phyloP scores from a whole-genome alignment of 805 yeast genomes.

The Ogataea naganishii region DNA sequence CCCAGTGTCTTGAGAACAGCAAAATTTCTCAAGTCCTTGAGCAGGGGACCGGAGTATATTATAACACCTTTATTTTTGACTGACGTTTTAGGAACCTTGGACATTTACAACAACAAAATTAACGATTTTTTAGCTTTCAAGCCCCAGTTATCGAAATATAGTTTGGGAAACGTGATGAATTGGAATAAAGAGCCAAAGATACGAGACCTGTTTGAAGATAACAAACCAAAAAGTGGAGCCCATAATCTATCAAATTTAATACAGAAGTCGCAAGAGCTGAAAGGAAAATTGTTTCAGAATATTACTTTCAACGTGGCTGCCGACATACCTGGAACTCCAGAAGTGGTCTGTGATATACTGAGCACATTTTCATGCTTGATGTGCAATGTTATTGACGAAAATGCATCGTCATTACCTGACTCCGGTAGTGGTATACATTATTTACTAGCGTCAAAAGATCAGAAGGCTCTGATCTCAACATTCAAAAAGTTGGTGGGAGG shows the following conservation, averaged over 20 bases:
- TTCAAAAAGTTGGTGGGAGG: conserved; percentile 17
- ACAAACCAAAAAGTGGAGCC: conserved; percentile 10
- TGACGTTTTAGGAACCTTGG: conserved; percentile 33
- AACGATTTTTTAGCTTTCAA: conserved; percentile 16
- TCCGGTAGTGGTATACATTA: conserved; percentile 11
- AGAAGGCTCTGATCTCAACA: conserved; percentile 21
- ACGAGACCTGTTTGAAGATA: conserved; percentile 22
- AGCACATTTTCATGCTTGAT: conserved; percentile 43
- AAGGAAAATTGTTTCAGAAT: conserved; percentile 32
- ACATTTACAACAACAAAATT: conserved; percentile 12
- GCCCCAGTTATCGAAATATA: conserved; percentile 18
- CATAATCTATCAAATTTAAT: conserved; percentile 10
- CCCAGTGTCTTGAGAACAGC: conserved; percentile 82
- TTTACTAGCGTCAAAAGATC: conserved; percentile 19
- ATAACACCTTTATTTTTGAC: conserved; percentile 47
- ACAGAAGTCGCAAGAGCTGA: conserved; percentile 10
- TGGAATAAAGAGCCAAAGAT: conserved; percentile 24
- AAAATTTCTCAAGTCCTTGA: conserved; percentile 68
- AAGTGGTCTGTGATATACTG: conserved; percentile 47
- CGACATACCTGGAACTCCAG: conserved; percentile 52
- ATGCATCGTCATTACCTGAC: conserved; percentile 9
- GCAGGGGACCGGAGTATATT: conserved; percentile 43
- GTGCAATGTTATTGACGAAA: conserved; percentile 11
- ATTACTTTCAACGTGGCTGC: conserved; percentile 46
- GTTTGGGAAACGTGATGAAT: conserved; percentile 20